These are phyloP conservation scores for Aspergillus sp. DNA, from an alignment of 2,329 filamentous ascomycete species.

Conservation along the genomic window DNA sequence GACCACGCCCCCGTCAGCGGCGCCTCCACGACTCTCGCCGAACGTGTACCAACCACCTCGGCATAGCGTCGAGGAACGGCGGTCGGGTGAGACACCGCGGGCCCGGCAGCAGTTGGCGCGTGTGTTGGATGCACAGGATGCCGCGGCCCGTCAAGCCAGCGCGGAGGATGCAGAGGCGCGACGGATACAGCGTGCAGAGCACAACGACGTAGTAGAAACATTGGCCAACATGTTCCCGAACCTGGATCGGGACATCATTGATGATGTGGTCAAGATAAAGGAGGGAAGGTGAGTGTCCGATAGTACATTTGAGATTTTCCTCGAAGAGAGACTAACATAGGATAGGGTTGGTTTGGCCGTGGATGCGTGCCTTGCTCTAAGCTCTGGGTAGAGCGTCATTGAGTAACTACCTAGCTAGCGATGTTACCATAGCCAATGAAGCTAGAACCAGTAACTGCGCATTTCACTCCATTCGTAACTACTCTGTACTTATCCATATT, in stretches of 20 bases:
- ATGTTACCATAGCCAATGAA: neutral
- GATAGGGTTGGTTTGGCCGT: constrained; percentile 72
- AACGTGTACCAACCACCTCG: constrained; percentile 38
- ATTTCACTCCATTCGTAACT: no score
- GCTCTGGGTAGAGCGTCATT: constrained; percentile 28
- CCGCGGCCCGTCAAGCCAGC: constrained; percentile 81
- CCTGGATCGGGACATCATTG: constrained; percentile 86
- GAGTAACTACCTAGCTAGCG: neutral
- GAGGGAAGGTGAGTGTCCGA: constrained; percentile 66
- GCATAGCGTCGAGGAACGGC: constrained; percentile 28
- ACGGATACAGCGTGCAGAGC: constrained; percentile 72
- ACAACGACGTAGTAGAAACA: constrained; percentile 86
- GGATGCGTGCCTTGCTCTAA: constrained; percentile 71
- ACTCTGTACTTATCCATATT: no score
- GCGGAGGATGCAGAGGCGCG: constrained; percentile 83
- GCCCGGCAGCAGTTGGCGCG: constrained; percentile 25
- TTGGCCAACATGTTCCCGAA: constrained; percentile 95
- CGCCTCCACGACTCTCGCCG: constrained; percentile 44
- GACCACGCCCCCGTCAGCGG: constrained; percentile 40
- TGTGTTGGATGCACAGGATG: constrained; percentile 67
- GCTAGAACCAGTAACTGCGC: no score
- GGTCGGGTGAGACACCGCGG: constrained; percentile 18
- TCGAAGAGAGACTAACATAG: no score
- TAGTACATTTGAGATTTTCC: no score
- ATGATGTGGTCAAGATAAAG: constrained; percentile 92